Conservation (phyloP, 768 basidiomycete genomes). For the Leucosporidium yakuticum region DNA sequence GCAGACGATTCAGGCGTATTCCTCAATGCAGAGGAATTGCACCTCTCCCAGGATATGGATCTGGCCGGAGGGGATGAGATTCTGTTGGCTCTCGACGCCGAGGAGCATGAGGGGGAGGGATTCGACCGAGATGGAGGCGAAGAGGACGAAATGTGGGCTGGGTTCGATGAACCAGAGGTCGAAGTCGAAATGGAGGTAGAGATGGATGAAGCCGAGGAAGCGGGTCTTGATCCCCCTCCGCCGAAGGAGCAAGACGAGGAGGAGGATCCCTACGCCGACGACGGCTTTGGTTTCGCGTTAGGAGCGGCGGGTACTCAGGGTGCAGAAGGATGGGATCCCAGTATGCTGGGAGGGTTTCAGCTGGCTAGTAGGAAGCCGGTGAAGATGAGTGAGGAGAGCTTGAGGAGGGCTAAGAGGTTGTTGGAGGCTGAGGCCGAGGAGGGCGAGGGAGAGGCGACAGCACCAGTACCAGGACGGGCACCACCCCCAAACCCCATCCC, state of each 20-base stretch:
- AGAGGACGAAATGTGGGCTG: constrained; percentile 30
- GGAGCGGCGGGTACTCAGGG: too few species aligned
- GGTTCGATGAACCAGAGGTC: constrained; percentile 19
- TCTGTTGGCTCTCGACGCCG: background rate
- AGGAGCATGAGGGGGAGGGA: background rate
- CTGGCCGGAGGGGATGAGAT: background rate
- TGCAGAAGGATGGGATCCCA: too few species aligned
- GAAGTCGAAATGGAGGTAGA: constrained; percentile 12
- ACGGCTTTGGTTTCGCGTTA: too few species aligned
- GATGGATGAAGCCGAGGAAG: background rate
- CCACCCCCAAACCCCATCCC: background rate
- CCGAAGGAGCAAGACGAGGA: background rate
- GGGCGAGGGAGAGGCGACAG: too few species aligned
- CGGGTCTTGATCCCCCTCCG: too few species aligned
- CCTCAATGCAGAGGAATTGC: background rate
- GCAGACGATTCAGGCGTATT: constrained; percentile 25
- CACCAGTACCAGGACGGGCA: background rate
- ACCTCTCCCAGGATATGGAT: constrained; percentile 1
- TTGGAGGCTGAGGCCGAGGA: too few species aligned
- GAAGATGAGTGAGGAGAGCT: too few species aligned
- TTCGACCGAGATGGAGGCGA: constrained; percentile 20
- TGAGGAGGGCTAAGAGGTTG: too few species aligned
- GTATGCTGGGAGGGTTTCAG: too few species aligned
- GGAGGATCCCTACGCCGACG: background rate
- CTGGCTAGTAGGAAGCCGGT: too few species aligned